A percentile compares a stretch with the other conserved stretches of the same genome.
Conservation (phyloP, 2,329 filamentous ascomycete genomes). For the Aspergillus aculeatinus region DNA sequence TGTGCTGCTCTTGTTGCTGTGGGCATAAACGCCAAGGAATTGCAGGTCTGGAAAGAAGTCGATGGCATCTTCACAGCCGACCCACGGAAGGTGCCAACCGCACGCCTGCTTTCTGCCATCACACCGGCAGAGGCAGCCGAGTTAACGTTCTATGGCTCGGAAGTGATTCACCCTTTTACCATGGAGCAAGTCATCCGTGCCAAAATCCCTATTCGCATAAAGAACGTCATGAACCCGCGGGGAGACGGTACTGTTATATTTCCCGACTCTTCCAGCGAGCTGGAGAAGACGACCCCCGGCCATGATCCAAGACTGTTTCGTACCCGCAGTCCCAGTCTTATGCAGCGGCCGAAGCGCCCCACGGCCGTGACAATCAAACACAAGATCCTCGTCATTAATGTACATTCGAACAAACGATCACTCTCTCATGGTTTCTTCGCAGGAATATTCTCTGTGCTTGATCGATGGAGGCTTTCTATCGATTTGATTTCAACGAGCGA, state of each 20-base stretch:
- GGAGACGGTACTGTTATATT: conserved; percentile 65
- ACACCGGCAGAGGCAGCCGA: conserved; percentile 94
- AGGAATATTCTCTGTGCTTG: conserved; percentile 86
- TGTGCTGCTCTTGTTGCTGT: conserved; percentile 91
- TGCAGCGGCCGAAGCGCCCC: conserved; percentile 67
- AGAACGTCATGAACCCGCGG: conserved; percentile 67
- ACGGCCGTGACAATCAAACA: conserved; percentile 97
- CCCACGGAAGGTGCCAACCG: conserved; percentile 85
- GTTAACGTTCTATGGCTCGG: conserved; percentile 88
- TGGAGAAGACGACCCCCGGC: conserved; percentile 52
- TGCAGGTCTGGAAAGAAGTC: conserved; percentile 99
- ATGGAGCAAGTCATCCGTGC: conserved; percentile 85
- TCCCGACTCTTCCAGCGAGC: conserved; percentile 64
- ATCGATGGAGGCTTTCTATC: conserved; percentile 82
- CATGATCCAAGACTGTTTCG: conserved; percentile 57
- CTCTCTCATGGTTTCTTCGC: conserved; percentile 96
- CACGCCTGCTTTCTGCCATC: conserved; percentile 81
- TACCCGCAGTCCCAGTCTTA: conserved; percentile 47
- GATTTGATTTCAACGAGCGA: conserved; percentile 96
- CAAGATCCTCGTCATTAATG: conserved; percentile 94
- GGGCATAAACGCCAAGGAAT: conserved; percentile 78
- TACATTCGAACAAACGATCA: conserved; percentile 95
- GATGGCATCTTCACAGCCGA: conserved; percentile 91
- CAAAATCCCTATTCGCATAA: conserved; percentile 66
- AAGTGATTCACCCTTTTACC: conserved; percentile 97